A percentile compares a stretch with the other conserved stretches of the same genome.
phyloP scores from a whole-genome alignment of 2,329 filamentous ascomycete species.

The Fusarium sp. region DNA sequence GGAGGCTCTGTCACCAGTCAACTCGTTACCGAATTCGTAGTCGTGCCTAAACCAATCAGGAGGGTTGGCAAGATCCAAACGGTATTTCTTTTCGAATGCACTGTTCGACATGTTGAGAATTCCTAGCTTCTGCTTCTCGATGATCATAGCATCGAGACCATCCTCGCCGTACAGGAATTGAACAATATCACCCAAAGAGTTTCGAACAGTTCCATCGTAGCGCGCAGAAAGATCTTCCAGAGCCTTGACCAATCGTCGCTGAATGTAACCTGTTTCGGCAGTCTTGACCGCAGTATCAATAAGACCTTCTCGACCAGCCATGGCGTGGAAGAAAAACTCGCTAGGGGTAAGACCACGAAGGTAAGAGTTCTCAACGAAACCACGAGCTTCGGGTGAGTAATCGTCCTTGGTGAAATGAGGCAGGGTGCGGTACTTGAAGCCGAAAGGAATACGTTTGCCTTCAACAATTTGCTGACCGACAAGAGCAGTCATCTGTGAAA shows the following conservation, averaged over 20 bases:
- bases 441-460: slow-evolving; percentile 98
- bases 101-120: slow-evolving; percentile 83
- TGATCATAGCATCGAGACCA: slow-evolving; percentile 91
- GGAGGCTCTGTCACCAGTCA: slow-evolving; percentile 87
- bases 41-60: slow-evolving; percentile 72
- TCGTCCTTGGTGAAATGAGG: slow-evolving; percentile 99
- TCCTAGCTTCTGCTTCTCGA: slow-evolving; percentile 93
- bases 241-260: slow-evolving; percentile 97
- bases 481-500: slow-evolving; percentile 98
- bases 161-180: slow-evolving; percentile 99
- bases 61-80: slow-evolving; percentile 76
- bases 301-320: slow-evolving; percentile 99
- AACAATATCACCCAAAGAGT: slow-evolving; percentile 95
- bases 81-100: slow-evolving; percentile 84
- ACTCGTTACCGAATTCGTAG: slow-evolving; percentile 84
- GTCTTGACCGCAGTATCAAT: slow-evolving; percentile 99
- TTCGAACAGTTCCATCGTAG: slow-evolving; percentile 97
- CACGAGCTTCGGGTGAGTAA: slow-evolving; percentile 95
- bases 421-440: slow-evolving; percentile 97
- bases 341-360: slow-evolving; percentile 93
- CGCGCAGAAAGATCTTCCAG: slow-evolving; percentile 97
- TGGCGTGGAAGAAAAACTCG: slow-evolving; percentile 99
- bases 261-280: slow-evolving; percentile 98
- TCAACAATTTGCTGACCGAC: slow-evolving; percentile 99
- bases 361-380: slow-evolving; percentile 99